phyloP scores from a whole-genome alignment of 2,329 filamentous ascomycete species.

The Talaromyces sp. region DNA sequence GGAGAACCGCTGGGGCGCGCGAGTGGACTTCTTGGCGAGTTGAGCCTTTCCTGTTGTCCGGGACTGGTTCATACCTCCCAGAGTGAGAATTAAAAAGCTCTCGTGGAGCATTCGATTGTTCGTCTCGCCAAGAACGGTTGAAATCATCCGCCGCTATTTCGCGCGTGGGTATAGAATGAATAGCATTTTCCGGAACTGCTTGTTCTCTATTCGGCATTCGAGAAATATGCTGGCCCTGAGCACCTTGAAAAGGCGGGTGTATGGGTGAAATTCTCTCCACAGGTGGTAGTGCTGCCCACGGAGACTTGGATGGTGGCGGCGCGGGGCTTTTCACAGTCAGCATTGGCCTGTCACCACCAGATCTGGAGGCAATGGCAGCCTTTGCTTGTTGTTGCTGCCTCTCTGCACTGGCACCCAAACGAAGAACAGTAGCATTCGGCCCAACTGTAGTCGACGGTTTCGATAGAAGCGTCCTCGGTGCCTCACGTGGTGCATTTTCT shows the following conservation, averaged over 20 bases:
- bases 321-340: constrained; percentile 41
- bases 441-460: constrained; percentile 43
- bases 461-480: constrained; percentile 23
- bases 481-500: constrained; percentile 21
- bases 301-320: constrained; percentile 74
- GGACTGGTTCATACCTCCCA: constrained; percentile 84
- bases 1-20: constrained; percentile 72
- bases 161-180: constrained; percentile 55
- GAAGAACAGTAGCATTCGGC: constrained; percentile 47
- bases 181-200: constrained; percentile 52
- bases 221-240: constrained; percentile 33
- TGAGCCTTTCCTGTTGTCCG: constrained; percentile 67
- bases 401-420: constrained; percentile 44
- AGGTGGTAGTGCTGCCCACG: constrained; percentile 83
- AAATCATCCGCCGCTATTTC: constrained; percentile 95
- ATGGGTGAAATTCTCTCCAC: constrained; percentile 74
- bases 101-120: constrained; percentile 56
- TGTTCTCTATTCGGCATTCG: constrained; percentile 53
- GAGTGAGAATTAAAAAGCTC: constrained; percentile 95
- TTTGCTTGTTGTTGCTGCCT: constrained; percentile 35
- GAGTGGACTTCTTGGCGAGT: constrained; percentile 62
- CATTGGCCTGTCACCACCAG: constrained; percentile 50
- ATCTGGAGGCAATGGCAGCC: constrained; percentile 41
- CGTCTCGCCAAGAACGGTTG: constrained; percentile 77
- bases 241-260: constrained; percentile 46